Base-by-base conservation (phyloP, 441 rosid genomes). In the Pelargonium myrrhifolium region DNA sequence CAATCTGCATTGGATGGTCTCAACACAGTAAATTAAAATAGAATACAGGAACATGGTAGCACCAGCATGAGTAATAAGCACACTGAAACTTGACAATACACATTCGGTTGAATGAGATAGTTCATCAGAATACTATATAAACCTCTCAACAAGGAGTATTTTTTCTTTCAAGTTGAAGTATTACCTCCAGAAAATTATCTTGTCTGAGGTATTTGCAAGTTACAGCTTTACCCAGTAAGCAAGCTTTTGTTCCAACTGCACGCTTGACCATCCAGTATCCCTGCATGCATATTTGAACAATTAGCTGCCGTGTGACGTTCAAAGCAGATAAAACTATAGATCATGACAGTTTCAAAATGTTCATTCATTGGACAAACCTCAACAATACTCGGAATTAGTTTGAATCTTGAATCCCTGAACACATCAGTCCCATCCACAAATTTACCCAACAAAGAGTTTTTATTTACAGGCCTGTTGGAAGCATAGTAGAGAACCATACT, bases 261-360 rank as follows among this genome's bases (percentile, higher is more conserved):
- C 98, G 91, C 81, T 92, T 92, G 70, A 92, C 98, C 96, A 92
- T 92, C 95, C 96, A 89, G 53, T 89, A 92, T 65, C 96, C 98
- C 98, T 92, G 83, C 35, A 74, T 68, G 26, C 31, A 51, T 66
- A 59, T 1, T 66, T 20, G 5, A 72, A 45, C 39, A 39, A 71
- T 64, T 14, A 65, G 47, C 51, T 28, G 11, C 37, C 24, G 49
- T 56, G 6, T 35, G 35, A 40, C 64, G 22, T 67, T 22, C 15
- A 45, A 37, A 62, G 67, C 58, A 70, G 72, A 61, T 63, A 51
- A 62, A 24, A n/a, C 39, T 26, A 43, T 61, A 67, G 64, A 68
- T 56, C 24, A 42, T 26, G n/a, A 26, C 45, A 10, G 20, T 11
- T 56, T 39, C 53, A 42, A 20, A 68, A 11, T 47, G 68, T 43